A percentile compares a stretch with the other conserved stretches of the same genome.
phyloP scores from a whole-genome alignment of 202 grass and related monocot species.

The Carex arenaria region DNA sequence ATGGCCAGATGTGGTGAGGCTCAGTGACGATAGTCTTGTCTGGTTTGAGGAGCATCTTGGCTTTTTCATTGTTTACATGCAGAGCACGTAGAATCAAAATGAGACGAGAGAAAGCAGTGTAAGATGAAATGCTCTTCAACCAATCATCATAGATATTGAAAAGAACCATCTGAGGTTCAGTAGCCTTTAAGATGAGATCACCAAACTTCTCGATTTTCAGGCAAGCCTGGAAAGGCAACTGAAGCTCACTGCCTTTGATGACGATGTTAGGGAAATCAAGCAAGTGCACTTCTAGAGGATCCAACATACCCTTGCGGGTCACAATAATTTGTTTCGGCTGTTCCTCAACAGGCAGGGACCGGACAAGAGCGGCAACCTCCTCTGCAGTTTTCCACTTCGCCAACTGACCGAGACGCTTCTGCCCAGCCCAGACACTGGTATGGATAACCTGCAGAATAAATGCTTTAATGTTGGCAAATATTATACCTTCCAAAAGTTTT shows the following conservation, averaged over 20 bases:
- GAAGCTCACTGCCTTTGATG: constrained; percentile 97
- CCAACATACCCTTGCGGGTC: constrained; percentile 95
- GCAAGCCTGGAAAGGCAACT: constrained; percentile 97
- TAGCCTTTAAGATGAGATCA: constrained; percentile 96
- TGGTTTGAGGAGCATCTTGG: constrained; percentile 96
- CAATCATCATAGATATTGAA: constrained; percentile 99
- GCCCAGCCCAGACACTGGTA: constrained; percentile 96
- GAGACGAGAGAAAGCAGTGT: constrained; percentile 94
- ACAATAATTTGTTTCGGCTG: constrained; percentile 99
- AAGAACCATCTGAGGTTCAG: constrained; percentile 98
- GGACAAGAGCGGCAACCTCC: constrained; percentile 92
- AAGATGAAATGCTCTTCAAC: constrained; percentile 98
- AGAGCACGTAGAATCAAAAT: constrained; percentile 87
- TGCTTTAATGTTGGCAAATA: neutral
- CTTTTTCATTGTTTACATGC: constrained; percentile 99
- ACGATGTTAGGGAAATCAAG: constrained; percentile 98
- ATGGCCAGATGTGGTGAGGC: constrained; percentile 94
- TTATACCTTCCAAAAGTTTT: neutral
- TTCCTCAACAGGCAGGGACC: constrained; percentile 90
- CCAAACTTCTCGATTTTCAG: constrained; percentile 99
- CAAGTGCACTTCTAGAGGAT: constrained; percentile 95
- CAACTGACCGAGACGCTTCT: constrained; percentile 95
- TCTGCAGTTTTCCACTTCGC: constrained; percentile 99
- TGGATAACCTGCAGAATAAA: constrained; percentile 72
- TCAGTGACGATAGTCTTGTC: constrained; percentile 96